Evolutionary conservation across 2,329 filamentous ascomycete species (phyloP), one percentile per base, ranked within the genome.

Genomic region (Cadophora sp.): DNA sequence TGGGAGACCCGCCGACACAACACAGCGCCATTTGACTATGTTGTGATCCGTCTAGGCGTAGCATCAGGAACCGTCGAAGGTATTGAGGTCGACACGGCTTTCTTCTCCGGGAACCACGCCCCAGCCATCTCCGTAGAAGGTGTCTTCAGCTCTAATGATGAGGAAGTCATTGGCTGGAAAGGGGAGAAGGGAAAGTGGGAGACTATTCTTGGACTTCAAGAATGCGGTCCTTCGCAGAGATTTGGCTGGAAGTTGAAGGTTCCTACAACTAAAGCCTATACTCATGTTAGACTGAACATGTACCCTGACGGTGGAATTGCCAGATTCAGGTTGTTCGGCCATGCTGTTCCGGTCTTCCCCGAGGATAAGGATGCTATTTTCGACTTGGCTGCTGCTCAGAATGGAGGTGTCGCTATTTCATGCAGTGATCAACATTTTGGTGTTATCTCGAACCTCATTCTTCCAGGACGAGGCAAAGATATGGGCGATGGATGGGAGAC

Each of bases 401-500:
- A 94, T 79, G 92, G 92, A 51, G 92, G 88, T 40, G 87, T 94
- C 29, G 92, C 91, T 46, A 82, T 93, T 9, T 85, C 87, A 1
- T 94, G 92, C 83, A 93, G 89, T 69, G 92, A 96, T 79, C 90
- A 96, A 81, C 92, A 96, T 80, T 97, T 94, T 75, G 92, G 92
- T 69, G 91, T 89, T 46, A 93, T 91, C 78, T 89, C 92, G 77
- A 94, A 95, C 80, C 82, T 95, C 40, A 85, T 94, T n/a, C 83
- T 94, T 3, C 92, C 92, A 0, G 92, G 91, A 2, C 85, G 92
- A 29, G 92, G 92, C 51, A 89, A 90, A 78, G 91, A 96, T 80
- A 96, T 96, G 92, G 91, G 92, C 62, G 92, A 95, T 78, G 93
- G 92, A 8, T 96, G 93, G 92, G 92, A 96, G 81, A 96, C 92